Base-by-base conservation (phyloP, 2,329 filamentous ascomycete genomes). In the Thermoascus crustaceus region DNA sequence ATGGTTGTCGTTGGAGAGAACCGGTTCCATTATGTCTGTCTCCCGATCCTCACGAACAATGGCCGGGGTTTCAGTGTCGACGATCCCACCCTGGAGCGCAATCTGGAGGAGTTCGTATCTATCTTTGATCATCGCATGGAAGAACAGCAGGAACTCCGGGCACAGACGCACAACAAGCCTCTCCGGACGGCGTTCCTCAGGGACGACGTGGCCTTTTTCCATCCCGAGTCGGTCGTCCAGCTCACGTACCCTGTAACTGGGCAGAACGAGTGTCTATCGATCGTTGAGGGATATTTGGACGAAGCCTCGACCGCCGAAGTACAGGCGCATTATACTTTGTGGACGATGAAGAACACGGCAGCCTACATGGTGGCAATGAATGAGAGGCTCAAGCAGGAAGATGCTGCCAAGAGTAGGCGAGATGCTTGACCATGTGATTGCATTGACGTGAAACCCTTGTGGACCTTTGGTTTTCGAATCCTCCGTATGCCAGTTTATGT, bases 81-180 rank as follows among this genome's bases (percentile, higher is more conserved):
- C 7, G 22, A 23, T 11, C n/a, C n/a, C n/a, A n/a, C n/a, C n/a
- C 10, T 21, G 17, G 5, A 33, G 7, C 31, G 7, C 20, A 6
- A 22, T 33, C 26, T 11, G 8, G 26, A 29, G 7, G 20, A 33
- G 11, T 33, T 5, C 11, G 31, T 33, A 8, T 13, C 31, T 11
- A 20, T 33, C 8, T 16, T 21, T 23, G 31, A 33, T 13, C 31
- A 33, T 23, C 31, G 31, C n/a, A 11, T 9, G n/a, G 22, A n/a
- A 13, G 10, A 18, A 11, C 4, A 4, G 11, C 16, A 8, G 17
- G 17, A 20, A 14, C 13, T 11, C 6, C 13, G 13, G 13, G 6
- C 26, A 29, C 7, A 29, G n/a, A n/a, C n/a, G n/a, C n/a, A n/a
- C n/a, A n/a, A n/a, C n/a, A n/a, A n/a, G n/a, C n/a, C n/a, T n/a